Evolutionary conservation across 768 basidiomycete species (phyloP), one percentile per base, ranked within the genome.

Genomic region (Mycena kentingensis): DNA sequence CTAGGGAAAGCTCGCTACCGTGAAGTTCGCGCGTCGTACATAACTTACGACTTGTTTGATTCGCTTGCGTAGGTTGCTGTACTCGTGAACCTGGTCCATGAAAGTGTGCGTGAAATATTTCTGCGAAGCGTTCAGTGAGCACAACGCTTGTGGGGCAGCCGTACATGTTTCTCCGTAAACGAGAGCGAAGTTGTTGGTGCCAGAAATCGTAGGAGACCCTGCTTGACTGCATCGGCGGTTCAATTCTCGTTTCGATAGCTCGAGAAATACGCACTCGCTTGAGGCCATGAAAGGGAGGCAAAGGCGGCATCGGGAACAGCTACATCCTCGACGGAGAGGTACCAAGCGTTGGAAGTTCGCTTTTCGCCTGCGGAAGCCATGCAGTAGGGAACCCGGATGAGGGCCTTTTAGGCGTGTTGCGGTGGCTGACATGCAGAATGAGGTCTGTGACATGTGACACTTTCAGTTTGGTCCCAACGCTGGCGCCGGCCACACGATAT

Each of bases 41-140:
- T 22, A 19, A 39, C 57, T 26, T 37, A 54, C 57, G 36, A 58
- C 48, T 43, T 58, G 52, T 38, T 58, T 58, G 28, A 58, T 45
- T 37, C 39, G 29, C 34, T 54, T 54, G 32, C 57, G 35, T 37
- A 46, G 43, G 21, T 51, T n/a, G 27, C 34, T 54, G 34, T 54
- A 58, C 10, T 54, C 37, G 19, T 22, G 21, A 29, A 58, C 57
- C 25, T 49, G 45, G n/a, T 46, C 52, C 1, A 18, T 15, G 36
- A 58, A 58, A 2, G 28, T 2, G 0, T 27, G 13, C 38, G 32
- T 29, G 39, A 58, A 58, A 44, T 58, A 58, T n/a, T 2, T 26
- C 52, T 58, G 29, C n/a, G 31, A 34, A 39, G 43, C 18, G 5
- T 18, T n/a, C 21, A 7, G 22, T 45, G 24, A 29, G 34, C 16